Base-by-base conservation (phyloP, 495 filamentous ascomycete genomes). In the Glarea lozoyensis region DNA sequence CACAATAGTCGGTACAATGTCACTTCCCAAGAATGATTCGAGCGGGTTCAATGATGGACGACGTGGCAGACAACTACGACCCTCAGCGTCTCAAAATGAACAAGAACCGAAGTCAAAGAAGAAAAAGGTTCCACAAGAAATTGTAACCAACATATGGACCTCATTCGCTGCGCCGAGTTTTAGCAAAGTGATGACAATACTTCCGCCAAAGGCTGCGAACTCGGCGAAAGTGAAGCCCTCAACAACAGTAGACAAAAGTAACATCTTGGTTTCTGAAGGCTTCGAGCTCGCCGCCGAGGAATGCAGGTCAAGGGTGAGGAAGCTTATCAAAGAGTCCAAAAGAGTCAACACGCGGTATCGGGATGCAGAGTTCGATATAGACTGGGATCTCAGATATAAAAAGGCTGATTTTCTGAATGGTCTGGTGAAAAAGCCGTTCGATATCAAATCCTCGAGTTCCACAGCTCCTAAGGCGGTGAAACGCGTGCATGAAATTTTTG, bases 311-410 rank as follows among this genome's bases (percentile, higher is more conserved):
- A 86, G 86, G 38, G 88, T 96, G 2, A 76, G 76, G 31, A 82
- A 87, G 54, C 93, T 95, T 55, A 74, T 83, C 10, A 78, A 72
- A 48, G 88, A 94, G 61, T 95, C 88, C 60, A 68, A 77, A 20
- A 72, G 85, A 11, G 68, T 93, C 41, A 95, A 97, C 59, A 81
- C 86, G 59, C 93, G 90, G 58, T 97, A 94, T 54, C 76, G 84
- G 1, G 90, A 97, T 63, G 75, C 83, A 17, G 79, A 90, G 60
- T 95, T 95, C 57, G 86, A 96, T 60, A 81, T 97, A 36, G 85
- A 88, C 50, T 44, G 47, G 43, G 52, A 54, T 29, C 24, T 54
- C 24, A 49, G 49, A 27, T 46, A 38, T 38, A 65, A 64, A 16
- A 60, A 55, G 16, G 67, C 74, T 44, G 63, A 83, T 61, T 84